Conservation (phyloP, 163 green algal genomes). For the Botryococcus braunii region DNA sequence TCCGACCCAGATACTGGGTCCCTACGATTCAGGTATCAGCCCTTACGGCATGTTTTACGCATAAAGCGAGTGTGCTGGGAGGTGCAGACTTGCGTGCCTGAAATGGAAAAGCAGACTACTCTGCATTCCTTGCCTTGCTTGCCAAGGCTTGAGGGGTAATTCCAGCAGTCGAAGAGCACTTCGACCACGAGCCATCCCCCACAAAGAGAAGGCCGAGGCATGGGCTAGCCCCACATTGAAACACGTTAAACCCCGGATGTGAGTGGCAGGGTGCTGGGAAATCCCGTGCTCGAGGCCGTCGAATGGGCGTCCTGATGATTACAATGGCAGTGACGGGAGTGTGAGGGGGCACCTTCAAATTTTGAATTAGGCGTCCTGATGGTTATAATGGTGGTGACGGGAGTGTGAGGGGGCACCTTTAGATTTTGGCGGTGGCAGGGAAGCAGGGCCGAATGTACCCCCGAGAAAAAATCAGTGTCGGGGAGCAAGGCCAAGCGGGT, state of each 20-base stretch:
- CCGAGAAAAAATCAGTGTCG: conserved; percentile 16
- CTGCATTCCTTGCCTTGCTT: no score
- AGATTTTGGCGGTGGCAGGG: conserved; percentile 6
- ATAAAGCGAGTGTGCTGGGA: no score
- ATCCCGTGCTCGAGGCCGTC: not conserved
- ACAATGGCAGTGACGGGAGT: not conserved
- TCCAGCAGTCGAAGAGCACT: no score
- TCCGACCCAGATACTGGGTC: no score
- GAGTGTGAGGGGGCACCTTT: conserved; percentile 3
- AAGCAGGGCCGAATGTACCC: conserved; percentile 14
- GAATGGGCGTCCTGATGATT: not conserved
- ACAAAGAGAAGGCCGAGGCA: no score
- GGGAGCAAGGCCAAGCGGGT: conserved; percentile 8
- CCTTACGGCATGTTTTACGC: no score
- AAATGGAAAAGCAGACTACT: no score
- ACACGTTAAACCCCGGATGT: not conserved
- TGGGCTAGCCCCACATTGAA: no score
- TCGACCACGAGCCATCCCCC: no score
- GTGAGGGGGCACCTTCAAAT: not conserved
- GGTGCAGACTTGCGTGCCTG: no score
- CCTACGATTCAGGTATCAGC: no score
- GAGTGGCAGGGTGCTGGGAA: not conserved
- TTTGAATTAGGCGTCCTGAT: not conserved
- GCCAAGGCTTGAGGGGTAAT: no score
- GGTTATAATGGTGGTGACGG: not conserved